A percentile compares a stretch with the other conserved stretches of the same genome.
phyloP scores from a whole-genome alignment of 2,329 filamentous ascomycete genomes.

The Thermoascus crustaceus region DNA sequence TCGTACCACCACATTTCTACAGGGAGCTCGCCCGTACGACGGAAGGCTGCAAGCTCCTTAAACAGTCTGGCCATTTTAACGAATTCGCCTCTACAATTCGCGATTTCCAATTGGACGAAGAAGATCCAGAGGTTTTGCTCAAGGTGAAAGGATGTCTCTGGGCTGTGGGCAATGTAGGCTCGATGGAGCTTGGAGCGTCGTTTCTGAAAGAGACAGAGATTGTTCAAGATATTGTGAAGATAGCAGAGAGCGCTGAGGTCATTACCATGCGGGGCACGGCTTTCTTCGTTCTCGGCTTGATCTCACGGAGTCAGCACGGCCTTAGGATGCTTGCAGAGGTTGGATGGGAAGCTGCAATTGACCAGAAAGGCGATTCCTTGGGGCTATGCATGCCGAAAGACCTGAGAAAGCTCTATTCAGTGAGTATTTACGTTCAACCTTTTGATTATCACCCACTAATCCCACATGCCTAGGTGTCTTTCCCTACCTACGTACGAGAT shows the following conservation, averaged over 20 bases:
- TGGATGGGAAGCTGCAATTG: constrained; percentile 89
- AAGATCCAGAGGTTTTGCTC: constrained; percentile 75
- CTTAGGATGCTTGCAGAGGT: constrained; percentile 82
- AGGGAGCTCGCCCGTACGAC: constrained; percentile 85
- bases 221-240: constrained; percentile 75
- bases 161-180: constrained; percentile 96
- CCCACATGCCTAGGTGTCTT: constrained; percentile 20
- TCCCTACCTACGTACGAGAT: constrained; percentile 32
- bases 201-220: constrained; percentile 89
- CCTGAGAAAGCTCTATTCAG: constrained; percentile 55
- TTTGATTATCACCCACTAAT: neutral
- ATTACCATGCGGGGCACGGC: constrained; percentile 92
- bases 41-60: constrained; percentile 82
- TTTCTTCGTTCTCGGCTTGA: constrained; percentile 89
- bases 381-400: constrained; percentile 81
- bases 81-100: constrained; percentile 86
- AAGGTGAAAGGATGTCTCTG: constrained; percentile 96
- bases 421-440: constrained; percentile 1
- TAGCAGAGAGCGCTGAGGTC: constrained; percentile 79
- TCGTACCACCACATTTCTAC: constrained; percentile 95
- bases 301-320: constrained; percentile 85
- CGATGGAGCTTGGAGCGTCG: constrained; percentile 91
- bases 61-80: constrained; percentile 91
- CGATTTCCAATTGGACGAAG: constrained; percentile 74
- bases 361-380: constrained; percentile 69